Percentiles rank a stretch among this genome's conserved stretches.
phyloP scores from a whole-genome alignment of 1,284 basidiomycete species.

The Cystobasidiaceae sp. region DNA sequence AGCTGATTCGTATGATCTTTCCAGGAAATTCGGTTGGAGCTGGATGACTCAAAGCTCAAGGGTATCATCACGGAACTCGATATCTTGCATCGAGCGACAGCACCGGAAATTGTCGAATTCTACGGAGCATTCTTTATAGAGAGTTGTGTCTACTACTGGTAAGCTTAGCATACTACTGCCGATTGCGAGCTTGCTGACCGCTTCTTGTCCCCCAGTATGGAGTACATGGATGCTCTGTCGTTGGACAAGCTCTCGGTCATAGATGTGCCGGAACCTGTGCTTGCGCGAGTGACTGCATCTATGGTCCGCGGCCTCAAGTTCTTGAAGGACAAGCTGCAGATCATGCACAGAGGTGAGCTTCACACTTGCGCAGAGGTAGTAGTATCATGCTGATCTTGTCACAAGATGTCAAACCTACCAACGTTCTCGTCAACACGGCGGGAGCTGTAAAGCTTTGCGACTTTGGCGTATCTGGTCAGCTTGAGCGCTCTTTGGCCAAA shows the following conservation, averaged over 20 bases:
- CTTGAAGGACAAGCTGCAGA: conserved; percentile 90
- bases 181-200: neutral
- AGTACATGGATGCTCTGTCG: conserved; percentile 95
- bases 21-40: conserved; percentile 95
- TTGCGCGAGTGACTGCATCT: conserved; percentile 73
- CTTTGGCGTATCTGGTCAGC: conserved; percentile 95
- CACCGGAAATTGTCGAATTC: conserved; percentile 92
- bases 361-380: neutral
- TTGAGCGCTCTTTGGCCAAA: conserved; percentile 93
- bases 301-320: conserved; percentile 92
- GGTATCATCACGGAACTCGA: conserved; percentile 99
- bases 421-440: conserved; percentile 82
- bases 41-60: conserved; percentile 88
- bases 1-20: conserved; percentile 1
- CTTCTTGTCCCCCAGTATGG: conserved; percentile 59
- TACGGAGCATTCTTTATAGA: conserved; percentile 99
- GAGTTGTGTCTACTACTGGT: conserved; percentile 93
- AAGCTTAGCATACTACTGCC: neutral
- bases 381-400: neutral
- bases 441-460: conserved; percentile 94
- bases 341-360: conserved; percentile 87
- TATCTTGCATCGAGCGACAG: conserved; percentile 86
- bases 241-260: conserved; percentile 74
- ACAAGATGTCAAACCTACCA: conserved; percentile 92
- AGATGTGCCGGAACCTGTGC: conserved; percentile 66